Conservation (phyloP, 192 early-diverging fungal species). For the Backusella sp. region DNA sequence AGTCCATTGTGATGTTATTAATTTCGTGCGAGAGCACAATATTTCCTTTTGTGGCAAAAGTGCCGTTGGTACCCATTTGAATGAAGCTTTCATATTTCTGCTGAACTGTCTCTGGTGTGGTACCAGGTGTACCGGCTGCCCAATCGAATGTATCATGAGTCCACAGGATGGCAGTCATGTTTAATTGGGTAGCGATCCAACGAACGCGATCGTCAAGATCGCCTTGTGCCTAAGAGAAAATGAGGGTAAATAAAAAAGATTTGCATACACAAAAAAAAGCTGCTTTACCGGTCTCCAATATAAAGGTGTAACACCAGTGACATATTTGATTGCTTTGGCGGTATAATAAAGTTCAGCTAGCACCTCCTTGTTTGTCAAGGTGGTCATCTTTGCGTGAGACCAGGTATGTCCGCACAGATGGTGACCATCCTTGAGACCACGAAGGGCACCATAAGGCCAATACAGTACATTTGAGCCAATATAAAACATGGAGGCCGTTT, state of each 20-base stretch:
- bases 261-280: neutral
- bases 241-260: neutral
- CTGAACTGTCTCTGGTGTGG: conserved; percentile 18
- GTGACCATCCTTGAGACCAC: conserved; percentile 53
- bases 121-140: conserved; percentile 23
- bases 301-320: conserved; percentile 38
- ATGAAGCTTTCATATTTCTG: conserved; percentile 28
- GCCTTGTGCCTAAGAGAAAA: conserved; percentile 38
- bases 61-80: conserved; percentile 35
- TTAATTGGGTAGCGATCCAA: conserved; percentile 47
- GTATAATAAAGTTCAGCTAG: conserved; percentile 57
- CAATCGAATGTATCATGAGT: conserved; percentile 35
- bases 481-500: conserved; percentile 62
- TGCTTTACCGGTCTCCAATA: conserved; percentile 34
- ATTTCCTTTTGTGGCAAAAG: conserved; percentile 29
- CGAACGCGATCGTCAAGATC: conserved; percentile 62
- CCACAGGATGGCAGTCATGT: conserved; percentile 38
- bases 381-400: conserved; percentile 55
- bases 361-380: conserved; percentile 43
- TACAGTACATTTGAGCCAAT: conserved; percentile 58
- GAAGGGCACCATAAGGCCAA: conserved; percentile 41
- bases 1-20: conserved; percentile 38
- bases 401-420: conserved; percentile 63
- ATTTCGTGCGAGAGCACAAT: conserved; percentile 47
- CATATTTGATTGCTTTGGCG: conserved; percentile 42